Evolutionary conservation across 495 filamentous ascomycete species (phyloP), one percentile per base, ranked within the genome.

Genomic region (Viridothelium virens): DNA sequence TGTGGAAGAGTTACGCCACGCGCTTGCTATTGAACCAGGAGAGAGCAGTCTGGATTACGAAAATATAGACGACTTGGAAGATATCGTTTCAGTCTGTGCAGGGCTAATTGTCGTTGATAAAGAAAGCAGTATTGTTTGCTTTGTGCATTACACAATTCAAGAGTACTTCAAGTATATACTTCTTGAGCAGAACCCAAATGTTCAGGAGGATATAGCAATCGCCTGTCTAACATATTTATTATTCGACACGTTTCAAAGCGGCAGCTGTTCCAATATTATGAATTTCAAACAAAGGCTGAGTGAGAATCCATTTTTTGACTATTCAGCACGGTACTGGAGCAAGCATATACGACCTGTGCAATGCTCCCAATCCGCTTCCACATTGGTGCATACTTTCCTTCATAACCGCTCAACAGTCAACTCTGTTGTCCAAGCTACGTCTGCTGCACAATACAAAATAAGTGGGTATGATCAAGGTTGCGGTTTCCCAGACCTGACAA

Each of bases 71-170:
- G 63, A 76, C 1, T 61, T 78, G 7, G 73, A 79, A 34, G 67
- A 78, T 31, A 66, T 85, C 11, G 59, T 79, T 3, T 80, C 79
- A 1, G 75, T 80, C 4, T 86, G 84, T 69, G 79, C 77, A 59
- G 84, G 85, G 1, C 70, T 88, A 10, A 77, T 85, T 2, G 81
- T 73, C 2, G 63, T 83, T 4, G 80, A 86, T 59, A 31, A 77
- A 36, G 74, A 78, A 31, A 84, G 77, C 65, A 44, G 70, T 11
- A 74, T 80, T 38, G 73, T 85, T 50, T 79, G 81, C 12, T 73
- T 87, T 10, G 79, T 84, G 10, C 85, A 86, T 71, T 83, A 81
- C 66, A 84, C 84, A 2, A 74, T 81, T 0, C 77, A 84, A 66
- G 77, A 80, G 47, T 87, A 83, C 69, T 79, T 86, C 53, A 71